phyloP scores from a whole-genome alignment of 2,329 filamentous ascomycete genomes.

The Microsporum ferrugineum region DNA sequence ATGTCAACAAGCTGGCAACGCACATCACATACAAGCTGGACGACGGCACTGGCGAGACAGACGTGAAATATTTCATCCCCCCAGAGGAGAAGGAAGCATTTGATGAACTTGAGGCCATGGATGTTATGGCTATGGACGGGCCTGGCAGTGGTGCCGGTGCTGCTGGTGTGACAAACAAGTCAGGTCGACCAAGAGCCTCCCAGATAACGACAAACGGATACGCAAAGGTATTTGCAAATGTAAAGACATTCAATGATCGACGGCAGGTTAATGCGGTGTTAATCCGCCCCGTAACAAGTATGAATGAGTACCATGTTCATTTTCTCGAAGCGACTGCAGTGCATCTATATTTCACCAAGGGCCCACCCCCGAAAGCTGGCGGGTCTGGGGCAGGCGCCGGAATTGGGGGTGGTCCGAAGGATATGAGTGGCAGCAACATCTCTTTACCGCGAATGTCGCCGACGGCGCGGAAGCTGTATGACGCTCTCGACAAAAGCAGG shows the following conservation, averaged over 20 bases:
- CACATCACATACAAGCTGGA: slow-evolving; percentile 89
- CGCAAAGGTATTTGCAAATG: slow-evolving; percentile 71
- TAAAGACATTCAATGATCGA: slow-evolving; percentile 77
- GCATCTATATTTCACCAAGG: slow-evolving; percentile 71
- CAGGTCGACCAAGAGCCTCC: slow-evolving; percentile 31
- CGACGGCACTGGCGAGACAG: slow-evolving; percentile 84
- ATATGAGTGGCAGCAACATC: slow-evolving; percentile 14
- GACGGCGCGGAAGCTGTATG: slow-evolving; percentile 58
- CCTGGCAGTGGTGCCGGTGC: slow-evolving; percentile 21
- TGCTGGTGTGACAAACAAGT: slow-evolving; percentile 15
- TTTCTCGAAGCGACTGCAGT: slow-evolving; percentile 80
- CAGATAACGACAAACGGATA: slow-evolving; percentile 63
- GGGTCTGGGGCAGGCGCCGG: slow-evolving; percentile 37
- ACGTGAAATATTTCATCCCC: slow-evolving; percentile 48
- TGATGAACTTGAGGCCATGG: slow-evolving; percentile 40
- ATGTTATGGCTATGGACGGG: slow-evolving; percentile 24
- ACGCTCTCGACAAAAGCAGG: slow-evolving; percentile 53
- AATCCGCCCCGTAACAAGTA: slow-evolving; percentile 67
- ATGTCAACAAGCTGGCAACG: slow-evolving; percentile 73
- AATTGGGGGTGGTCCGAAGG: slow-evolving; percentile 25
- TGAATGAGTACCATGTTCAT: slow-evolving; percentile 90
- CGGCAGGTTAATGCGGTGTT: slow-evolving; percentile 68
- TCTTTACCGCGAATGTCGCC: slow-evolving; percentile 41
- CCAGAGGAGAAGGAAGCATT: slow-evolving; percentile 40
- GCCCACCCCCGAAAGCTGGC: slow-evolving; percentile 40